phyloP scores from a whole-genome alignment of 2,329 filamentous ascomycete species.

The Trichoderma sp. region DNA sequence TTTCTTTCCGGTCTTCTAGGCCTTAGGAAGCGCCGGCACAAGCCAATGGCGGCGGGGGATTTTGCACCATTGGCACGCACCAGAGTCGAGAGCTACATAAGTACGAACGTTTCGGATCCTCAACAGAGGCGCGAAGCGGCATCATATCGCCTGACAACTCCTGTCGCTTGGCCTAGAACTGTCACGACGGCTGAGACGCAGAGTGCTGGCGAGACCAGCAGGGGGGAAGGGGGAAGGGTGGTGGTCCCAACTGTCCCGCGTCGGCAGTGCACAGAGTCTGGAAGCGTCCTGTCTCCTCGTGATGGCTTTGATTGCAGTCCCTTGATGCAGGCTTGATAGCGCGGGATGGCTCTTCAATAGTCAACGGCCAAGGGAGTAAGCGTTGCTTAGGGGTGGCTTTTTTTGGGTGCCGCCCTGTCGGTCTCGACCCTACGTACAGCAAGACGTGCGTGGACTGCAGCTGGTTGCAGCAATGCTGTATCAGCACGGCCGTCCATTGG shows the following conservation, averaged over 20 bases:
- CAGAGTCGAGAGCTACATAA: neutral
- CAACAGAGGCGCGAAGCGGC: neutral
- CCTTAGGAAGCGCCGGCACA: slow-evolving; percentile 2
- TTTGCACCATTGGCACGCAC: neutral
- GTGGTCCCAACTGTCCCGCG: neutral
- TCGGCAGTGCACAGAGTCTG: slow-evolving; percentile 7
- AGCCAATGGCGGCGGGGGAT: neutral
- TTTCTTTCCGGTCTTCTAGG: slow-evolving; percentile 11
- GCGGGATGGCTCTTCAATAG: slow-evolving; percentile 4
- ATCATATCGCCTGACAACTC: neutral
- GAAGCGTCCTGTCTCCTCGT: neutral
- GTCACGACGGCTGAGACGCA: neutral
- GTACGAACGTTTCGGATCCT: neutral
- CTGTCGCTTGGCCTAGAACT: neutral
- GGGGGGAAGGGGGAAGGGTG: neutral
- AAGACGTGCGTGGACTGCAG: neutral
- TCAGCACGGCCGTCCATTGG: neutral
- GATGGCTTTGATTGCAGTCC: neutral
- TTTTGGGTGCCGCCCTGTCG: slow-evolving; percentile 8
- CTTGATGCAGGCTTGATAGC: slow-evolving; percentile 8
- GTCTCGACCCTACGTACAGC: slow-evolving; percentile 4
- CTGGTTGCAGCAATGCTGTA: neutral
- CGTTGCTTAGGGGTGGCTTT: neutral
- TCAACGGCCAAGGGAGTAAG: neutral
- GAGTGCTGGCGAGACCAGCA: neutral